Base-by-base conservation (phyloP, 2,329 filamentous ascomycete species). In the Cytospora piceicola region DNA sequence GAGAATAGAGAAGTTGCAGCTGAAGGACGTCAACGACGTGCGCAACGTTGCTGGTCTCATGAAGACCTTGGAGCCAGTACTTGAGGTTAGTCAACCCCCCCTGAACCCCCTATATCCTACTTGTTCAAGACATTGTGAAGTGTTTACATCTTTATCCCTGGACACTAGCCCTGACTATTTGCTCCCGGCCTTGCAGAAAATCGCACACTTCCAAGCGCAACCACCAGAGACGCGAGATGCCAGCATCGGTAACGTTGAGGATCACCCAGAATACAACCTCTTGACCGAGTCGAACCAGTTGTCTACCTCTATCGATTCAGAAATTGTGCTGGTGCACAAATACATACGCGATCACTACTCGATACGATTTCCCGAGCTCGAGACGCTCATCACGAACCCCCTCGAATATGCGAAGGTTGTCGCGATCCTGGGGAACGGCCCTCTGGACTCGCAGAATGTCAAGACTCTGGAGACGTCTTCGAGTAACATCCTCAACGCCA, bases 341-440 rank as follows among this genome's bases (percentile, higher is more conserved):
- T 96, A 93, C 77, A 93, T 97, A 67, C 88, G 94, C 73, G 95
- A 99, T 73, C 93, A 97, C 78, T 99, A 99, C 80, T 97, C 94
- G 12, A 85, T 91, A 22, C 88, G 94, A 67, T 99, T 98, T 73
- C 94, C 95, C 0, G 94, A 97, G 77, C 86, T 99, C 51, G 95
- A 99, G 77, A 85, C 85, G 24, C 86, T 99, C 39, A 90, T 99
- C 67, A 93, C 92, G 65, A 97, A 94, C 72, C 93, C 95, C 1
- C 84, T 98, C 59, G 93, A 97, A 75, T 99, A 97, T 79, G 93
- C 94, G 32, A 97, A 96, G 80, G 92, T 95, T 0, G 95, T 98
- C 11, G 89, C 92, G 4, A 96, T 98, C 70, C 86, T 99, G 68
- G 91, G 92, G 71, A 98, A 98, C 79, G 93, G 93, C 0, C 93